These are phyloP conservation scores for Cymbopogon flexuosus DNA, from an alignment of 202 grass and related monocot genomes.

Conservation along the genomic window DNA sequence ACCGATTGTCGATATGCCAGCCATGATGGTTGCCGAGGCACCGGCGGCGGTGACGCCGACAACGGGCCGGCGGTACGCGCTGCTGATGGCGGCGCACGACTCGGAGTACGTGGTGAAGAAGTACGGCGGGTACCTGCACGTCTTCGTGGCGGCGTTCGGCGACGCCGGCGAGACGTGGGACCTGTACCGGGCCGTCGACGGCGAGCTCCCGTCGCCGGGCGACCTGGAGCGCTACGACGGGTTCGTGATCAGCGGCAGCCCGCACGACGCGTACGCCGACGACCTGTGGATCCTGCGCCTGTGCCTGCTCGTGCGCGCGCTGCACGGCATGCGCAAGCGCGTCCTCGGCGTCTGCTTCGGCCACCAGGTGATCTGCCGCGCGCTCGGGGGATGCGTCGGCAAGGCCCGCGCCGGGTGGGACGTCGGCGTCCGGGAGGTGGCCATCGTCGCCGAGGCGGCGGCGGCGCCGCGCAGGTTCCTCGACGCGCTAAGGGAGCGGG, in stretches of 20 bases:
- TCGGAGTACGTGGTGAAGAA: conserved; percentile 75
- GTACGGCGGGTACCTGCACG: conserved; percentile 74
- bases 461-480: conserved; percentile 31
- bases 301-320: conserved; percentile 49
- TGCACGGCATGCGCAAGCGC: conserved; percentile 46
- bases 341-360: conserved; percentile 92
- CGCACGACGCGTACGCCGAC: conserved; percentile 61
- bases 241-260: conserved; percentile 89
- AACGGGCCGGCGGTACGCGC: conserved; percentile 41
- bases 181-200: conserved; percentile 61
- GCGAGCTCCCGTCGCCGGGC: conserved; percentile 44
- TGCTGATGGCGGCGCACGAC: conserved; percentile 67
- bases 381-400: conserved; percentile 56
- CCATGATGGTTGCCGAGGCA: conserved; percentile 30
- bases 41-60: background rate
- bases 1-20: background rate
- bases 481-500: conserved; percentile 15
- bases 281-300: conserved; percentile 70
- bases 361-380: conserved; percentile 81
- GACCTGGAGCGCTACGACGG: conserved; percentile 47
- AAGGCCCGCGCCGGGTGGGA: conserved; percentile 63
- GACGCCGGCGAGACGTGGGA: conserved; percentile 58
- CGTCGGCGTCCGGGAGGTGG: conserved; percentile 62
- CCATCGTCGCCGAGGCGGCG: background rate
- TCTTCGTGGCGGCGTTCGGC: conserved; percentile 67